These are phyloP conservation scores for Mycosarcoma maydis DNA, from an alignment of 1,284 basidiomycete species.

Conservation along the genomic window DNA sequence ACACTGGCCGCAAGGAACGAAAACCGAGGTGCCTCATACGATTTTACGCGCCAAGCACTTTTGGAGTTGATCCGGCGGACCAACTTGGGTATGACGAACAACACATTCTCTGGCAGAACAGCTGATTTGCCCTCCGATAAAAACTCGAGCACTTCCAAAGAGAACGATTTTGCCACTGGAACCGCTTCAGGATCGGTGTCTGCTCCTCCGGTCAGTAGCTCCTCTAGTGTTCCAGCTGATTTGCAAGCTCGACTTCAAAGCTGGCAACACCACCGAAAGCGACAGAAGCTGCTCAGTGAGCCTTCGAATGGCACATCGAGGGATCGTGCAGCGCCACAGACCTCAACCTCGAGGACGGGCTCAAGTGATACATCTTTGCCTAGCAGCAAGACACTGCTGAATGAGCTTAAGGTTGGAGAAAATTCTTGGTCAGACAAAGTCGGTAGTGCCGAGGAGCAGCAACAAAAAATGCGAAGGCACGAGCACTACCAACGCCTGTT, in stretches of 20 bases:
- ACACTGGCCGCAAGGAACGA: neutral
- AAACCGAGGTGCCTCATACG: slow-evolving; percentile 1
- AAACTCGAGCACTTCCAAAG: neutral
- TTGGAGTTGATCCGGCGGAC: slow-evolving; percentile 33
- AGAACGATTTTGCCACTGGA: neutral
- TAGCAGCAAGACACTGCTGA: neutral
- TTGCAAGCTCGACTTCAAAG: slow-evolving; percentile 14
- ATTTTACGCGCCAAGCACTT: slow-evolving; percentile 29
- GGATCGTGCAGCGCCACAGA: neutral
- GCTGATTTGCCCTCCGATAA: neutral
- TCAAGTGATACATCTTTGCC: neutral
- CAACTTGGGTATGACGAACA: slow-evolving; percentile 11
- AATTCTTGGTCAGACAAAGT: neutral
- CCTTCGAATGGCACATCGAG: neutral
- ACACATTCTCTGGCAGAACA: neutral
- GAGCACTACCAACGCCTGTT: slow-evolving; percentile 29
- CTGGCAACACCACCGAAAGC: slow-evolving; percentile 24
- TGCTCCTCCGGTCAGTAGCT: neutral
- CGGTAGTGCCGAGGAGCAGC: slow-evolving; percentile 10
- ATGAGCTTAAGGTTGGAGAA: neutral
- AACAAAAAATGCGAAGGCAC: slow-evolving; percentile 18
- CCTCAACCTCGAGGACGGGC: neutral
- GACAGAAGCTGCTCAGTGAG: slow-evolving; percentile 1
- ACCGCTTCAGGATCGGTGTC: neutral
- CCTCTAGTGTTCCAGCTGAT: slow-evolving; percentile 7